These are phyloP conservation scores for Pythium chondricola DNA, from an alignment of 352 stramenopile genomes.

Conservation along the genomic window DNA sequence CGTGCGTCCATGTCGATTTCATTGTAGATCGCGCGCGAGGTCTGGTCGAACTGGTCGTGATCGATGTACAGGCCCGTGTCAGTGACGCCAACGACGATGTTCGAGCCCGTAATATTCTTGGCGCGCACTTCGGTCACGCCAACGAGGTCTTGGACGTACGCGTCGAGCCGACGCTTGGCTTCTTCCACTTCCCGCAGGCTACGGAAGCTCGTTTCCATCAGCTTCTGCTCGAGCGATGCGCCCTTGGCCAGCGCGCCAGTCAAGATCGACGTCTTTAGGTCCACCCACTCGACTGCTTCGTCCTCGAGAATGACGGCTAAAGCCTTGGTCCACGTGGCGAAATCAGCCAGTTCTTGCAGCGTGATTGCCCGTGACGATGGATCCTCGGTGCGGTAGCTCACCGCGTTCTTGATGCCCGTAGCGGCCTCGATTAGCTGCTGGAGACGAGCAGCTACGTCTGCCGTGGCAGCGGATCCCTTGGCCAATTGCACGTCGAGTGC, in stretches of 20 bases:
- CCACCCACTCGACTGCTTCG: conserved; percentile 65
- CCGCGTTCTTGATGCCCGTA: conserved; percentile 46
- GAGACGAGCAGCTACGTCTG: conserved; percentile 23
- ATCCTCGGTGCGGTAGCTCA: conserved; percentile 23
- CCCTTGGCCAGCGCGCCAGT: conserved; percentile 26
- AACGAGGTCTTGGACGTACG: conserved; percentile 49
- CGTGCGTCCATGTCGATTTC: conserved; percentile 40
- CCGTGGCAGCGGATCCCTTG: conserved; percentile 26
- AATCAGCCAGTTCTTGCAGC: conserved; percentile 43
- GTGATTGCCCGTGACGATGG: conserved; percentile 24
- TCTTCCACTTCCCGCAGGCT: not conserved
- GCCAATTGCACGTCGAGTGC: conserved; percentile 42
- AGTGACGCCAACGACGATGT: conserved; percentile 64
- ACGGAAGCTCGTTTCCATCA: conserved; percentile 12
- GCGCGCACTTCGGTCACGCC: conserved; percentile 42
- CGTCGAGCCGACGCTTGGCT: conserved; percentile 34
- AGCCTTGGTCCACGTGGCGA: conserved; percentile 44
- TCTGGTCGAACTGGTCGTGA: conserved; percentile 75
- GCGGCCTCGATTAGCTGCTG: conserved; percentile 18
- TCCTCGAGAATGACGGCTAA: conserved; percentile 47
- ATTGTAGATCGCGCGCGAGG: conserved; percentile 50
- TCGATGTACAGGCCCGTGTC: conserved; percentile 74
- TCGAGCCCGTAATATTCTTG: conserved; percentile 61
- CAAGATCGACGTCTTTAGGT: conserved; percentile 41
- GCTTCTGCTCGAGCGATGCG: conserved; percentile 33